Evolutionary conservation across 805 yeast species (phyloP).

Genomic region (Schwanniomyces vanrijiae): DNA sequence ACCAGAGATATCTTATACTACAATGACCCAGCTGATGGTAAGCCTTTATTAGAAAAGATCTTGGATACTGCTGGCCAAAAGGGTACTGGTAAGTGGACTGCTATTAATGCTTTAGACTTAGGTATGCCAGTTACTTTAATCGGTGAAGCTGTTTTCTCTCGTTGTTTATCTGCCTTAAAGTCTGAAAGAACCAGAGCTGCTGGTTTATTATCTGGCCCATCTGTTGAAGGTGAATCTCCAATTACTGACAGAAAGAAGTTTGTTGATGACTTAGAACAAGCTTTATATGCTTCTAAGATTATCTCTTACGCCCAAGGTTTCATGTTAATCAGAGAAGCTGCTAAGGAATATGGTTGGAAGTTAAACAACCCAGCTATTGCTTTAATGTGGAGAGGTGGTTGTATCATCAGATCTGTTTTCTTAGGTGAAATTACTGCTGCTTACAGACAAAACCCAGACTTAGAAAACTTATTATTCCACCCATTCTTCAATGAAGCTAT

Average conservation of each 20-base stretch:
- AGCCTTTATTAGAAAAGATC: constrained; percentile 94
- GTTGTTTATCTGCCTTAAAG: constrained; percentile 93
- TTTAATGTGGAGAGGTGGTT: constrained; percentile 99
- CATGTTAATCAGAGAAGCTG: constrained; percentile 99
- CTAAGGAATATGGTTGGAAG: constrained; percentile 94
- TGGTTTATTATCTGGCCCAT: constrained; percentile 75
- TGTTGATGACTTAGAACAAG: constrained; percentile 94
- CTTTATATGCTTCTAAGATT: constrained; percentile 96
- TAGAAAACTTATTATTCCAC: constrained; percentile 94
- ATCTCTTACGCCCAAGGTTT: constrained; percentile 99
- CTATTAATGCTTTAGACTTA: constrained; percentile 93
- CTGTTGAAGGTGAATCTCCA: constrained; percentile 55
- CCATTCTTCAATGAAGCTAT: constrained; percentile 92
- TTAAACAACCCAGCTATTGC: constrained; percentile 98
- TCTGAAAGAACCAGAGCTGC: constrained; percentile 89
- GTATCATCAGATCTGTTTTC: constrained; percentile 98
- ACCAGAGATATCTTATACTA: constrained; percentile 91
- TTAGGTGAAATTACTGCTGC: constrained; percentile 96
- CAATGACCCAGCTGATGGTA: constrained; percentile 83
- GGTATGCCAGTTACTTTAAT: constrained; percentile 98
- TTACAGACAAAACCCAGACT: constrained; percentile 87
- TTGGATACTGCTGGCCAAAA: constrained; percentile 97
- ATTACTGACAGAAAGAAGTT: constrained; percentile 77
- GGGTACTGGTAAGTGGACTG: constrained; percentile 99
- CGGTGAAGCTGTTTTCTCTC: constrained; percentile 97